Percentiles rank a stretch among this genome's conserved stretches.
Evolutionary conservation across 768 basidiomycete genomes (phyloP).

Genomic region (Lentinula raphanica): DNA sequence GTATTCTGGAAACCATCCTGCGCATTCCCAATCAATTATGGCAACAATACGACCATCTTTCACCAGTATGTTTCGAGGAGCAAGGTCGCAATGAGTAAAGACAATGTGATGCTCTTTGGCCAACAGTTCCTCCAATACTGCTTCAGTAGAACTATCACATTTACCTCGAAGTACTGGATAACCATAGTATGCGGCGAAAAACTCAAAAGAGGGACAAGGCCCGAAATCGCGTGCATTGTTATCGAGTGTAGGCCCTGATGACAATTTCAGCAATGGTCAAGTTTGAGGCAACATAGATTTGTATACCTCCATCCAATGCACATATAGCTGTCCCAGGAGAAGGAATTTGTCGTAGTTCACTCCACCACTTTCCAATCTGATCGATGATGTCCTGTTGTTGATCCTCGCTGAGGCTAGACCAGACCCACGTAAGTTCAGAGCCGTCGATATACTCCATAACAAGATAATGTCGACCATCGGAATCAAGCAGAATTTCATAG

Average conservation of each 20-base stretch:
- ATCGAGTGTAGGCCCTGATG: neutral
- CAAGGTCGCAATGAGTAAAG: constrained; percentile 32
- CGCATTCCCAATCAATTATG: constrained; percentile 24
- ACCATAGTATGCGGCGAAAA: neutral
- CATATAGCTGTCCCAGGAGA: neutral
- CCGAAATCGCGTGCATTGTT: neutral
- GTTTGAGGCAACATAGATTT: neutral
- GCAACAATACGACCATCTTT: constrained; percentile 11
- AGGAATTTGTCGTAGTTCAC: neutral
- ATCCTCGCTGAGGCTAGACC: neutral
- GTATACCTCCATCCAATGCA: neutral
- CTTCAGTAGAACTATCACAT: neutral
- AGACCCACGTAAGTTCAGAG: neutral
- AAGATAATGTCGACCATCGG: neutral
- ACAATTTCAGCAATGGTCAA: neutral
- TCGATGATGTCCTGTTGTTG: neutral
- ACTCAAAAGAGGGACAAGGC: neutral
- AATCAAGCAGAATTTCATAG: neutral
- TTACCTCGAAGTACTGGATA: neutral
- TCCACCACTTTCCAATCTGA: neutral
- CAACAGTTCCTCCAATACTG: neutral
- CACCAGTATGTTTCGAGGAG: constrained; percentile 33
- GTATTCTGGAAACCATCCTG: constrained; percentile 23
- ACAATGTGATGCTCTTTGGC: constrained; percentile 2
- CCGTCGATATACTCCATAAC: constrained; percentile 1